Evolutionary conservation across 495 filamentous ascomycete species (phyloP).

Genomic region (Aspergillus affinis): DNA sequence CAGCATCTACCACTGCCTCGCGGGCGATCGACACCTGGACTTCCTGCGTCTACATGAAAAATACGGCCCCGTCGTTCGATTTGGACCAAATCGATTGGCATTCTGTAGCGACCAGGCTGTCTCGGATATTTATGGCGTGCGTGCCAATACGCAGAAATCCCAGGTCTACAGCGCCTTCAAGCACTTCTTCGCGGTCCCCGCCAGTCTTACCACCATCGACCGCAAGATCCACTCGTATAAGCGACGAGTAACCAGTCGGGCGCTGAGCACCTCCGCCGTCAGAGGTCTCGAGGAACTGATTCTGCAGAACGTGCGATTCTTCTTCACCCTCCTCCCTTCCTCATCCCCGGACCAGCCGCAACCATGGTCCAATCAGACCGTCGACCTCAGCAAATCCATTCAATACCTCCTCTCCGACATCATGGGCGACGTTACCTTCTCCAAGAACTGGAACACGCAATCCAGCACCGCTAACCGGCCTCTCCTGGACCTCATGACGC

Average conservation of each 20-base stretch:
- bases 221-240: neutral
- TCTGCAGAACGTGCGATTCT: neutral
- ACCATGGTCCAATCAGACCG: neutral
- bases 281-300: neutral
- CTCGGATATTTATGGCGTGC: neutral
- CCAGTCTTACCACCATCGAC: neutral
- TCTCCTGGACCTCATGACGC: neutral
- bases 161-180: neutral
- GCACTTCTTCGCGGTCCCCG: neutral
- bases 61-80: neutral
- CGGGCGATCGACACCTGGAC: slow-evolving; percentile 21
- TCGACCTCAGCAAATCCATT: neutral
- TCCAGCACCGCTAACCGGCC: neutral
- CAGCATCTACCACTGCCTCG: slow-evolving; percentile 18
- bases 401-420: neutral
- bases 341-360: neutral
- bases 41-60: neutral
- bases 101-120: neutral
- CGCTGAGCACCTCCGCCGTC: neutral
- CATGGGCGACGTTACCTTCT: neutral
- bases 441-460: neutral
- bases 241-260: neutral
- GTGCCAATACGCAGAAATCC: neutral
- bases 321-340: neutral
- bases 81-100: neutral